These are phyloP conservation scores for Crithidia sp. DNA, from an alignment of 208 protist species.

Conservation along the genomic window DNA sequence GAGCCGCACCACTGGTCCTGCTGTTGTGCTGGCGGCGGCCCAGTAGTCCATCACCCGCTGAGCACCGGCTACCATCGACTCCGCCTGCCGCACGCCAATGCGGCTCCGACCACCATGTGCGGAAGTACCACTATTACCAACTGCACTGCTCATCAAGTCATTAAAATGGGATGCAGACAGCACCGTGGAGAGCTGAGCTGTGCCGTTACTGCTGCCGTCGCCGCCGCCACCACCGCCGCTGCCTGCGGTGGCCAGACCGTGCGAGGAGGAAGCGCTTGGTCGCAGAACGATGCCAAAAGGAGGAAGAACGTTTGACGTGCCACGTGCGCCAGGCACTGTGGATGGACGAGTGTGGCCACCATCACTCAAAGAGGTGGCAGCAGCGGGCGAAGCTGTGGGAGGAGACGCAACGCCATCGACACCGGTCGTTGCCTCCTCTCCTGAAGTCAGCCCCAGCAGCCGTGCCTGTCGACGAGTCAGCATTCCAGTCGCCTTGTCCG, in stretches of 20 bases:
- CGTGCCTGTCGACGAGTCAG: slow-evolving; percentile 34
- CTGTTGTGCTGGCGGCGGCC: slow-evolving; percentile 22
- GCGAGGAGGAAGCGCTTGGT: not conserved
- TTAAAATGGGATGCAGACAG: not conserved
- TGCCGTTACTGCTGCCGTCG: not conserved
- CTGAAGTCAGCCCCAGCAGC: slow-evolving; percentile 22
- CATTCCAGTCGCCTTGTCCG: not conserved
- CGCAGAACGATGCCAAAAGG: not conserved
- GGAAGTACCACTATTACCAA: not conserved
- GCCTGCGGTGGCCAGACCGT: not conserved
- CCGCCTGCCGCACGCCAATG: slow-evolving; percentile 13
- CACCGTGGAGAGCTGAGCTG: not conserved
- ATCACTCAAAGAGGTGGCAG: not conserved
- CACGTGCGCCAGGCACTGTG: not conserved
- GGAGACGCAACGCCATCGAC: no score
- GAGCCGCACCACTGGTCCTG: slow-evolving; percentile 16
- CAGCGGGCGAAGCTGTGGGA: not conserved
- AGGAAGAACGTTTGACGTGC: not conserved
- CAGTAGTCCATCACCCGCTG: slow-evolving; percentile 23
- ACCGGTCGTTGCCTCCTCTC: slow-evolving; percentile 3
- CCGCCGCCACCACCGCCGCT: not conserved
- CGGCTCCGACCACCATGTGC: slow-evolving; percentile 3
- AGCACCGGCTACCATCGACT: slow-evolving; percentile 11
- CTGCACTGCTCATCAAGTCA: not conserved
- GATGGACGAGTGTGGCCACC: no score